phyloP scores from a whole-genome alignment of 352 stramenopile species.

The Pelagophyceae sp. region DNA sequence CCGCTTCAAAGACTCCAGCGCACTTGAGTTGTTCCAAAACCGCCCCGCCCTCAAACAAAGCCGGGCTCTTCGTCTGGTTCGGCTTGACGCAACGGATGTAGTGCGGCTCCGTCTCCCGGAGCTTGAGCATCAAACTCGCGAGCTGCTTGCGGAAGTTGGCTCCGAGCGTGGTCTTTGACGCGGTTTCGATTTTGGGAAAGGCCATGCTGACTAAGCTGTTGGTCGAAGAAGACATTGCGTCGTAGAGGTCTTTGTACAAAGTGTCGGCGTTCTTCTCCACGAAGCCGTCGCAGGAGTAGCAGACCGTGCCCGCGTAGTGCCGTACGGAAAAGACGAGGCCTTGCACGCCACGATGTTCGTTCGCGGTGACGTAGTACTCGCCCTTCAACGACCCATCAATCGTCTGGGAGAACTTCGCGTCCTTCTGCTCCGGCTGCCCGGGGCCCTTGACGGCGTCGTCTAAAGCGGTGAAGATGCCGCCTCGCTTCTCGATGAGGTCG shows the following conservation, averaged over 20 bases:
- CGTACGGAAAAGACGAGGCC: conserved; percentile 62
- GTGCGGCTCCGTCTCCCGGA: conserved; percentile 77
- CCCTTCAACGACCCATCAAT: neutral
- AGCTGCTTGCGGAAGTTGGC: conserved; percentile 33
- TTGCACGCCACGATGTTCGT: conserved; percentile 7
- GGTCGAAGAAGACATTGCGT: neutral
- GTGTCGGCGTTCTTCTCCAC: conserved; percentile 88
- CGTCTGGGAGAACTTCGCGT: conserved; percentile 15
- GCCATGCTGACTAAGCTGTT: neutral
- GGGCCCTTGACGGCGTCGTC: conserved; percentile 10
- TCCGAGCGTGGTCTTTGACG: neutral
- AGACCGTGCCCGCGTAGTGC: conserved; percentile 74
- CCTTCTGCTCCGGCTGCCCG: conserved; percentile 6
- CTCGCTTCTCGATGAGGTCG: conserved; percentile 71
- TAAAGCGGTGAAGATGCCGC: neutral
- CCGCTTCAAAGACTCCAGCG: conserved; percentile 86
- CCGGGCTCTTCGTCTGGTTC: conserved; percentile 76
- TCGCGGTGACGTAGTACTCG: neutral
- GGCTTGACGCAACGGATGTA: conserved; percentile 98
- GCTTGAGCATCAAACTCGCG: conserved; percentile 75
- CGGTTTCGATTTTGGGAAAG: neutral
- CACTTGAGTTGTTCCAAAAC: conserved; percentile 85
- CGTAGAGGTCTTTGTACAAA: conserved; percentile 33
- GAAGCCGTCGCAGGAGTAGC: conserved; percentile 76
- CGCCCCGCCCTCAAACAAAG: conserved; percentile 70